Evolutionary conservation across 2,329 filamentous ascomycete genomes (phyloP), one percentile per base, ranked within the genome.

Genomic region (Orbilia brochopaga): DNA sequence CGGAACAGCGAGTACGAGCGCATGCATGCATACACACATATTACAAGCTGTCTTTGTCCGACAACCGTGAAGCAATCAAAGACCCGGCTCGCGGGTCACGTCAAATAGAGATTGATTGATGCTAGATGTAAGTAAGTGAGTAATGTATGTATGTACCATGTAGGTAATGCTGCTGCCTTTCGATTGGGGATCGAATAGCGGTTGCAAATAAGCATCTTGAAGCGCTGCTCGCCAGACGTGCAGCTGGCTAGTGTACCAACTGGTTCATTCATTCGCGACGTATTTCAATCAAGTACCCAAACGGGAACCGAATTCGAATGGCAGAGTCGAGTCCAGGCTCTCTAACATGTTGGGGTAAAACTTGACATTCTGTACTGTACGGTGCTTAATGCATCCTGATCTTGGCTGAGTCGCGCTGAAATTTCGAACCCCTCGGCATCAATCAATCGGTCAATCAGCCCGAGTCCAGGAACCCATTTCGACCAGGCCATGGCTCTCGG

Each of bases 401-500:
- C 44, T 48, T 48, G 44, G 44, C 44, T 48, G 44, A 48, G 44
- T 19, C 19, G 44, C 44, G 2, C 44, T 17, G 37, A 48, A 48
- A 48, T 21, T 48, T 48, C 44, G 11, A 48, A 8, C 44, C 44
- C 44, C 21, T 17, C 44, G 11, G 6, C 4, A 19, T n/a, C n/a
- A n/a, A n/a, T n/a, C n/a, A n/a, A n/a, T n/a, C n/a, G n/a, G n/a
- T n/a, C n/a, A 48, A 48, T 19, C 44, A 48, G 15, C 37, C 37
- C 37, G 15, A 42, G 37, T 46, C 42, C 15, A 46, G 15, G 19
- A 46, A 46, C 57, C 52, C 32, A 55, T 42, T 58, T 51, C 27
- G 52, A 57, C 65, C 63, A 54, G 66, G 59, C 60, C 56, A 60
- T 46, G 51, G 42, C 55, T 70, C 54, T n/a, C n/a, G n/a, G n/a